A percentile compares a stretch with the other conserved stretches of the same genome.
phyloP scores from a whole-genome alignment of 2,329 filamentous ascomycete genomes.

The Achaetomium macrosporum region DNA sequence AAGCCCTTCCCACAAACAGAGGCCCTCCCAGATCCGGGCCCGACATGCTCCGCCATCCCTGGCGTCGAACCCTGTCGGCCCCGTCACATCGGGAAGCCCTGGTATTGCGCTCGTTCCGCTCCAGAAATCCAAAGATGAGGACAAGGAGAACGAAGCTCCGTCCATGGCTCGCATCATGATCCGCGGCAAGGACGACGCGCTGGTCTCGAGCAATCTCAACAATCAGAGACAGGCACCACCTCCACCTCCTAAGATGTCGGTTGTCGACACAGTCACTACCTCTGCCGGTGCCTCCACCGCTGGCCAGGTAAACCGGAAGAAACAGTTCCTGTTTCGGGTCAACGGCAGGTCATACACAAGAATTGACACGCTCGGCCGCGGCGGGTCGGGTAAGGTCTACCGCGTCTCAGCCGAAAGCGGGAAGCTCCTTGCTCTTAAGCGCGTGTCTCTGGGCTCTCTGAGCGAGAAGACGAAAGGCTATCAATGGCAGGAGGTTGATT shows the following conservation, averaged over 20 bases:
- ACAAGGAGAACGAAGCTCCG: constrained; percentile 80
- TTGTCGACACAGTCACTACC: constrained; percentile 84
- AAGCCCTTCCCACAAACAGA: too few relatives aligned
- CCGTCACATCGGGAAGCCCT: constrained; percentile 53
- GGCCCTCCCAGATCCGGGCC: constrained; percentile 31
- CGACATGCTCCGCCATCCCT: constrained; percentile 41
- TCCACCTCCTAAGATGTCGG: constrained; percentile 90
- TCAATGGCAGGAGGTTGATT: constrained; percentile 86
- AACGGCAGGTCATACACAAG: constrained; percentile 90
- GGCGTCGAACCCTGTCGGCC: constrained; percentile 43
- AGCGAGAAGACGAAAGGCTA: constrained; percentile 78
- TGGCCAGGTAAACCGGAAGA: constrained; percentile 60
- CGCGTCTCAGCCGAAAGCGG: constrained; percentile 96
- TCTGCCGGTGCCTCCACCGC: constrained; percentile 74
- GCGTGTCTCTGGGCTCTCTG: constrained; percentile 83
- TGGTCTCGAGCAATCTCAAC: constrained; percentile 1
- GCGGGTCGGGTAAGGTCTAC: constrained; percentile 91
- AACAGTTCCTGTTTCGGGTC: constrained; percentile 75
- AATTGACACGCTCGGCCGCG: constrained; percentile 83
- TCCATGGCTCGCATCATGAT: constrained; percentile 30
- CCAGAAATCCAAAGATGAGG: constrained; percentile 35
- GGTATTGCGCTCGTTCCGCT: constrained; percentile 41
- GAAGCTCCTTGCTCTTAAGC: constrained; percentile 89
- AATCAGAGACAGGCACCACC: constrained; percentile 62
- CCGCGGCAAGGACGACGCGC: neutral